Conservation (phyloP, 129 eudicot genomes). For the Flaveria trinervia region DNA sequence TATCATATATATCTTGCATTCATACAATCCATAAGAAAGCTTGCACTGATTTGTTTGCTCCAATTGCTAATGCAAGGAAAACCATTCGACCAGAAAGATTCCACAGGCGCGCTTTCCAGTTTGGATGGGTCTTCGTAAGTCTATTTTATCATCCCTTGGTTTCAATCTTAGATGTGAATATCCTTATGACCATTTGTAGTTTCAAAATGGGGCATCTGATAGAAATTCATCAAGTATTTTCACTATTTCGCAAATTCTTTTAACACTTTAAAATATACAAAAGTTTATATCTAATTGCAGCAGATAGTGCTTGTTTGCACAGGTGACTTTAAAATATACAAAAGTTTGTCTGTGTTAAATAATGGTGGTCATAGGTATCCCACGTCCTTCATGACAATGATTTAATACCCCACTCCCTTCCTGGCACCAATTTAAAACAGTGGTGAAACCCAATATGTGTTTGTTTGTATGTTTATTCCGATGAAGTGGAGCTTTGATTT, state of each 20-base stretch:
- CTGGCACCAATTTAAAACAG: no score
- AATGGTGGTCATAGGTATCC: no score
- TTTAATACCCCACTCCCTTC: no score
- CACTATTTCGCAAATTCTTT: neutral
- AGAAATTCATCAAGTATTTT: neutral
- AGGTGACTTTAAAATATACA: neutral
- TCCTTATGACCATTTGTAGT: no score
- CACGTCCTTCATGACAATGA: no score
- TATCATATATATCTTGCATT: slow-evolving; percentile 22
- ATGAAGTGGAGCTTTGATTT: no score
- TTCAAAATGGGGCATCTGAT: no score
- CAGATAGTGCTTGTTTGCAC: neutral
- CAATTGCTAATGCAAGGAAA: slow-evolving; percentile 49
- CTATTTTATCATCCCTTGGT: neutral
- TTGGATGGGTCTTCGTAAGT: slow-evolving; percentile 90
- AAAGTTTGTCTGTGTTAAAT: no score
- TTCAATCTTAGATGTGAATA: neutral
- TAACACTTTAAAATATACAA: neutral
- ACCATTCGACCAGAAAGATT: slow-evolving; percentile 68
- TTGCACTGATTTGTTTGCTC: slow-evolving; percentile 35
- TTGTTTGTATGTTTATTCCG: no score
- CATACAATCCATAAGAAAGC: neutral
- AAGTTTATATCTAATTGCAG: neutral
- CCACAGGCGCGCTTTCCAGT: slow-evolving; percentile 65
- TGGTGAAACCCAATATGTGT: no score